Conservation (phyloP, 495 filamentous ascomycete species). For the Xylaria acuta region DNA sequence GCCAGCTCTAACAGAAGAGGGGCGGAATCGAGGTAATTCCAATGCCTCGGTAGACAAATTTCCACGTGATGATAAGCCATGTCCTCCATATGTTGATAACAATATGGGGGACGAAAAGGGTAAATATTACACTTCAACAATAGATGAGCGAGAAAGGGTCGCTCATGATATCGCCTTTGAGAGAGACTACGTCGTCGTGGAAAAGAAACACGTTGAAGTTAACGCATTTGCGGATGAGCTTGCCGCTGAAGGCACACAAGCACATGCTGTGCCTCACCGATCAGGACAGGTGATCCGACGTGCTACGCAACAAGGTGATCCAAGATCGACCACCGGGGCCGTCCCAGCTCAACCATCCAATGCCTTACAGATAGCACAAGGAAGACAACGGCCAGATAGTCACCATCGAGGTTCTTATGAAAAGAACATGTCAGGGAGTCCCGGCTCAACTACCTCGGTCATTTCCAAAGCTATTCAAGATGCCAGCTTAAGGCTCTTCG, state of each 20-base stretch:
- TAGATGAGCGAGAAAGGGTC: slow-evolving; percentile 73
- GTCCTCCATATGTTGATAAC: slow-evolving; percentile 30
- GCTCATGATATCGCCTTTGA: slow-evolving; percentile 90
- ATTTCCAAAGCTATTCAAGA: slow-evolving; percentile 95
- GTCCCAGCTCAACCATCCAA: slow-evolving; percentile 62
- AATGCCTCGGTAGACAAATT: slow-evolving; percentile 43
- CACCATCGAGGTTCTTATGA: slow-evolving; percentile 79
- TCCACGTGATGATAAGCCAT: slow-evolving; percentile 29
- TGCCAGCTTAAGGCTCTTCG: slow-evolving; percentile 85
- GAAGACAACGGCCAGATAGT: slow-evolving; percentile 62
- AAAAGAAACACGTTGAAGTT: slow-evolving; percentile 92
- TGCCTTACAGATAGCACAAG: slow-evolving; percentile 72
- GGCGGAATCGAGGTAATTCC: slow-evolving; percentile 42
- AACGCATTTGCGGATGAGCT: slow-evolving; percentile 97
- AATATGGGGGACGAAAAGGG: slow-evolving; percentile 30
- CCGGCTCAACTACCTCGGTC: slow-evolving; percentile 81
- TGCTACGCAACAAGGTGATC: slow-evolving; percentile 69
- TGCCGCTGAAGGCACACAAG: slow-evolving; percentile 73
- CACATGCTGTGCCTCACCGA: slow-evolving; percentile 54
- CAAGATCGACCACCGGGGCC: slow-evolving; percentile 63
- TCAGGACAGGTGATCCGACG: slow-evolving; percentile 56
- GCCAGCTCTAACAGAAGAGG: slow-evolving; percentile 41
- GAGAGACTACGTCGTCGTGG: slow-evolving; percentile 92
- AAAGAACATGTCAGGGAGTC: slow-evolving; percentile 74
- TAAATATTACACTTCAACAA: slow-evolving; percentile 44